phyloP scores from a whole-genome alignment of 1,284 basidiomycete genomes.

The Taiwanofungus camphoratus region DNA sequence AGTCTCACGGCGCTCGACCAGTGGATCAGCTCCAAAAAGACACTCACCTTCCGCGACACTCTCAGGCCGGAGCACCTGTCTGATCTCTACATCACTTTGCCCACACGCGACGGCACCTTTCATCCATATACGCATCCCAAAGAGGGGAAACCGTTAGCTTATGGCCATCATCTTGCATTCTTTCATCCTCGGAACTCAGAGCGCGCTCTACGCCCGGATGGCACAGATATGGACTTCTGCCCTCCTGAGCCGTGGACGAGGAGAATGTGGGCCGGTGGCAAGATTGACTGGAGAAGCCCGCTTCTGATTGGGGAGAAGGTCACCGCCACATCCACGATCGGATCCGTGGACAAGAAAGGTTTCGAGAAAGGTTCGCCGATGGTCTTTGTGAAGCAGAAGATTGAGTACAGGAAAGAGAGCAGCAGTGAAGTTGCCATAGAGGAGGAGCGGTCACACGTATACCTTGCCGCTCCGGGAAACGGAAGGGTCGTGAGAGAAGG shows the following conservation, averaged over 20 bases:
- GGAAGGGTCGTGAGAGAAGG: conserved; percentile 37
- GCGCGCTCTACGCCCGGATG: conserved; percentile 53
- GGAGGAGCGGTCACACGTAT: conserved; percentile 75
- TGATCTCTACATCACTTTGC: conserved; percentile 62
- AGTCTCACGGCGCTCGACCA: conserved; percentile 34
- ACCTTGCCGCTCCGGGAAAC: conserved; percentile 39
- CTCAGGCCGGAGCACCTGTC: conserved; percentile 48
- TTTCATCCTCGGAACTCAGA: conserved; percentile 68
- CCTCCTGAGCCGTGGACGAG: conserved; percentile 72
- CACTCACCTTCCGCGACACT: conserved; percentile 36
- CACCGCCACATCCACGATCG: conserved; percentile 44
- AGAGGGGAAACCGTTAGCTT: conserved; percentile 40
- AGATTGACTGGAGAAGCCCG: conserved; percentile 57
- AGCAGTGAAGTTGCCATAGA: conserved; percentile 41
- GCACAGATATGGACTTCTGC: conserved; percentile 66
- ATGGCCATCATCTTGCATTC: conserved; percentile 70
- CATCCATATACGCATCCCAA: conserved; percentile 36
- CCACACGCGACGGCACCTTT: conserved; percentile 57
- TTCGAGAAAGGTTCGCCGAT: conserved; percentile 53
- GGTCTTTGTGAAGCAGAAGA: conserved; percentile 74
- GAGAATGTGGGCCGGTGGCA: conserved; percentile 83
- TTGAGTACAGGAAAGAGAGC: conserved; percentile 41
- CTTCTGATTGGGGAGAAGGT: conserved; percentile 54
- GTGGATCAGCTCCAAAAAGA: conserved; percentile 46
- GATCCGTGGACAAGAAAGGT: conserved; percentile 60